Percentiles rank a stretch among this genome's conserved stretches.
Evolutionary conservation across 2,329 filamentous ascomycete species (phyloP).

Genomic region (Akanthomyces dipterigenus): DNA sequence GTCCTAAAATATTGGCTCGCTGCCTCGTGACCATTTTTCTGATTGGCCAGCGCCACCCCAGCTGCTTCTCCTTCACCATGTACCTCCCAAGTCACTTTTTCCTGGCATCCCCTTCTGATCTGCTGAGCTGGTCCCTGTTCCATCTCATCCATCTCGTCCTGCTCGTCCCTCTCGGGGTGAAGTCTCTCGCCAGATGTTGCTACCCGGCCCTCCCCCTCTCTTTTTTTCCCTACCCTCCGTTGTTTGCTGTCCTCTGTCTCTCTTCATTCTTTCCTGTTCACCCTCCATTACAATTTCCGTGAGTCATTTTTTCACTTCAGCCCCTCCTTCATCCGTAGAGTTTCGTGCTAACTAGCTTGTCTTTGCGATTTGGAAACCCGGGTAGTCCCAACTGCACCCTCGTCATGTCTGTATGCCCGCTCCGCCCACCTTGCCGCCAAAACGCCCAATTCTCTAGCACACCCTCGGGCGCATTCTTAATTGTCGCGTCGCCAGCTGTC

Average conservation of each 20-base stretch:
- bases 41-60: slow-evolving; percentile 29
- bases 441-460: slow-evolving; percentile 14
- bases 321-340: slow-evolving; percentile 16
- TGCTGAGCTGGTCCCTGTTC: slow-evolving; percentile 8
- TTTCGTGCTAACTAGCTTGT: slow-evolving; percentile 20
- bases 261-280: slow-evolving; percentile 9
- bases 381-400: neutral
- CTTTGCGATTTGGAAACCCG: neutral
- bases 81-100: slow-evolving; percentile 15
- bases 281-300: slow-evolving; percentile 25
- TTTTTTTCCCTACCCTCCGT: slow-evolving; percentile 18
- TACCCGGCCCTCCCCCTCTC: slow-evolving; percentile 14
- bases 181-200: slow-evolving; percentile 14
- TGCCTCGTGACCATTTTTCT: slow-evolving; percentile 31
- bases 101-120: slow-evolving; percentile 3
- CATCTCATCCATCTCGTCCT: neutral
- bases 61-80: slow-evolving; percentile 17
- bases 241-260: slow-evolving; percentile 17
- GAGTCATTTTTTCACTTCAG: slow-evolving; percentile 22
- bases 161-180: neutral
- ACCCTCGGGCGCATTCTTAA: slow-evolving; percentile 27
- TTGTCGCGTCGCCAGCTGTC: slow-evolving; percentile 18
- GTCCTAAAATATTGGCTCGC: slow-evolving; percentile 24
- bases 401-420: neutral
- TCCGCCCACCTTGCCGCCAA: slow-evolving; percentile 2